Base-by-base conservation (phyloP, 495 filamentous ascomycete genomes). In the Hypoxylon crocopeplum region DNA sequence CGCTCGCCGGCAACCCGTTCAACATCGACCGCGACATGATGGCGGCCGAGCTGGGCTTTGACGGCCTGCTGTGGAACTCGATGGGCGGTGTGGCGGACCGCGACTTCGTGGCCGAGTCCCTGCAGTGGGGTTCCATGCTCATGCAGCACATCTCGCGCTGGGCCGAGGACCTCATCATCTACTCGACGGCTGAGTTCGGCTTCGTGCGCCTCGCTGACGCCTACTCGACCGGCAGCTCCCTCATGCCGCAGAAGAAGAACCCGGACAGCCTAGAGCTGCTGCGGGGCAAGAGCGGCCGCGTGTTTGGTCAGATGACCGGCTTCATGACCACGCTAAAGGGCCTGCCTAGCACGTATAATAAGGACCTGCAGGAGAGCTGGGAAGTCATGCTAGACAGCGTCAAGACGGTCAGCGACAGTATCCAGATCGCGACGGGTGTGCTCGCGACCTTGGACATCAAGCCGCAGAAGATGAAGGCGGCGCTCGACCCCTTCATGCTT, bases 161-260 rank as follows among this genome's bases (percentile, higher is more conserved):
- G 84, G 83, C 89, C 1, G 91, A 96, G 78, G 93, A 96, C 66
- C 75, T 97, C 56, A 95, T 96, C 71, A 87, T 94, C 74, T 96
- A 94, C 80, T 88, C 82, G 33, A 85, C 85, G 34, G 76, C 83
- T 54, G 93, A 96, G 72, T 96, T 95, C 63, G 84, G 87, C 40
- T 96, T 92, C 68, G 84, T 96, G 36, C 81, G 83, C 47, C 75
- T 96, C 20, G 92, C 92, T 6, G 92, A 97, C 67, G 89, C 90
- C 1, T 96, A 95, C 72, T 86, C 84, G 5, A 96, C 91, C 1
- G 92, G 92, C 29, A 88, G 84, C 55, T 90, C 86, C 13, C 75
- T 96, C 34, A 96, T 97, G 92, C 92, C 92, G 37, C 92, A 98
- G 79, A 96, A 96, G 67, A 79, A 79, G 71, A 88, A 89, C 70